Conservation (phyloP, 2,329 filamentous ascomycete species). For the Xylariaceae sp. region DNA sequence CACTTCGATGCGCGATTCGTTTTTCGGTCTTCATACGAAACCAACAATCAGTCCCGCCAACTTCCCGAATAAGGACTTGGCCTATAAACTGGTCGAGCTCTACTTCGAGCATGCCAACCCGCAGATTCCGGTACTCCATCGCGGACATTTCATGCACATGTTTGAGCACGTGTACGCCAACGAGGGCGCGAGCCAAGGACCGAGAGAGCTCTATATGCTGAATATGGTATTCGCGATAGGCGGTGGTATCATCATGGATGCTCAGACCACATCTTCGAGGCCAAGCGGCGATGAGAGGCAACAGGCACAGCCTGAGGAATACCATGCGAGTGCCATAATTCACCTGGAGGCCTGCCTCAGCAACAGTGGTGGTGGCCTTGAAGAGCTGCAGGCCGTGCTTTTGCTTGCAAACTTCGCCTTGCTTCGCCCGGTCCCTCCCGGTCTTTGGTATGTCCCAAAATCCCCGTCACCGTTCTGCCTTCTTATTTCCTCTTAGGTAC, state of each 20-base stretch:
- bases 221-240: conserved; percentile 98
- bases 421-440: conserved; percentile 82
- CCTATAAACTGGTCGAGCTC: conserved; percentile 63
- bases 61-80: conserved; percentile 74
- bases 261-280: conserved; percentile 36
- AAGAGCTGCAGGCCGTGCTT: conserved; percentile 89
- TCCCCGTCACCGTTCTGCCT: not conserved
- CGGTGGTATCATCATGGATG: conserved; percentile 77
- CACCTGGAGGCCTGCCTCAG: conserved; percentile 84
- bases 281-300: conserved; percentile 27
- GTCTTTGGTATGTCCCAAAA: conserved; percentile 58
- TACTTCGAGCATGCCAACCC: conserved; percentile 97
- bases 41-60: conserved; percentile 78
- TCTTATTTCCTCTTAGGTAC: conserved; percentile 46
- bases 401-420: conserved; percentile 87
- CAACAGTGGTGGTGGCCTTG: conserved; percentile 78
- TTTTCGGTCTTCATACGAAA: conserved; percentile 91
- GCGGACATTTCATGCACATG: conserved; percentile 80
- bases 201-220: conserved; percentile 82
- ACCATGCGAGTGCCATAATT: conserved; percentile 89
- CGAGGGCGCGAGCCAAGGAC: conserved; percentile 57
- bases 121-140: conserved; percentile 87
- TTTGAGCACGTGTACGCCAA: conserved; percentile 74
- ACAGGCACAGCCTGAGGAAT: conserved; percentile 80
- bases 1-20: conserved; percentile 87